Conservation (phyloP, 2,329 filamentous ascomycete species). For the Epichloe uncinata region DNA sequence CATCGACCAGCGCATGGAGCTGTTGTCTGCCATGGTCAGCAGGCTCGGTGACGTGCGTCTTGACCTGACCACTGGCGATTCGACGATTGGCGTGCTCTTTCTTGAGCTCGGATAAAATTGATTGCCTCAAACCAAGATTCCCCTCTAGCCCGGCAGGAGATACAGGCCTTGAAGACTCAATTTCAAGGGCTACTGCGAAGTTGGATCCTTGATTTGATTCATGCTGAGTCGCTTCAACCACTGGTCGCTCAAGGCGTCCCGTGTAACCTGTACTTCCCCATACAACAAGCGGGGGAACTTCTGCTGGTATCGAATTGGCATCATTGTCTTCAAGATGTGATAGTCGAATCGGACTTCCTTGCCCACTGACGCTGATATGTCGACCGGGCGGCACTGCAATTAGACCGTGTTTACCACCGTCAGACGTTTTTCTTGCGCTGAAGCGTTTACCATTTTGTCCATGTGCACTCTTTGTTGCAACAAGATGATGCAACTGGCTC, state of each 20-base stretch:
- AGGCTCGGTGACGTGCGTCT: not conserved
- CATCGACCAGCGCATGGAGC: conserved; percentile 4
- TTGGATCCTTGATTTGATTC: not conserved
- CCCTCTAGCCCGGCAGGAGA: not conserved
- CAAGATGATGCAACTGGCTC: not conserved
- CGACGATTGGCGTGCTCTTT: not conserved
- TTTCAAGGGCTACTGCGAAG: not conserved
- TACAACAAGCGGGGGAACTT: not conserved
- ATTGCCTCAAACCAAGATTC: not conserved
- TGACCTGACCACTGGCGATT: not conserved
- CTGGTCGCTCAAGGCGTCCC: not conserved
- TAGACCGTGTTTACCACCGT: not conserved
- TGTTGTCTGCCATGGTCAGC: not conserved
- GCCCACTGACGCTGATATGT: conserved; percentile 2
- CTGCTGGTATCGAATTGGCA: not conserved
- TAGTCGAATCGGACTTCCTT: conserved; percentile 3
- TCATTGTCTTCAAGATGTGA: not conserved
- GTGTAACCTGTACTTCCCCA: not conserved
- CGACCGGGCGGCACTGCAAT: not conserved
- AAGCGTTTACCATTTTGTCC: not conserved
- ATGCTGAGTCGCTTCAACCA: not conserved
- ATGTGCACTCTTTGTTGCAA: not conserved
- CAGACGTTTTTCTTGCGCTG: not conserved
- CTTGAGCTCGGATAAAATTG: conserved; percentile 1
- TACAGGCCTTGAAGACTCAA: not conserved